Evolutionary conservation across 164 flowering plant genomes (phyloP).

Genomic region (Annona cherimola): DNA sequence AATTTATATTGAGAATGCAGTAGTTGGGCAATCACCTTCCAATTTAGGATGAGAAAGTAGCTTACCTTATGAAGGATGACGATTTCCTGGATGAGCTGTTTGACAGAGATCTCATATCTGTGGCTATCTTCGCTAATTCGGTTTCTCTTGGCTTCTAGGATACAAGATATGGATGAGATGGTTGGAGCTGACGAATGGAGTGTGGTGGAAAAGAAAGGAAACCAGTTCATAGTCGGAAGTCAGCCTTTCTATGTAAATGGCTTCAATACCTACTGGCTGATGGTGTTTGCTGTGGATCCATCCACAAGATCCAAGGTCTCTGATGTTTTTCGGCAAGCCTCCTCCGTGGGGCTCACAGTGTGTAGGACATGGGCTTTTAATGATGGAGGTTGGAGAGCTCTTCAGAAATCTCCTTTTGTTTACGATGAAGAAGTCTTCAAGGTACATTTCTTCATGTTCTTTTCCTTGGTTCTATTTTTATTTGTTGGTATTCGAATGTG

Average conservation of each 20-base stretch:
- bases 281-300: slow-evolving; percentile 81
- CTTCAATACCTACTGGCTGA: slow-evolving; percentile 94
- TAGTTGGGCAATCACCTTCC: too few relatives aligned
- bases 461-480: background rate
- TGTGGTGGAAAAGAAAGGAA: slow-evolving; percentile 76
- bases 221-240: slow-evolving; percentile 56
- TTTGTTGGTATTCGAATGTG: background rate
- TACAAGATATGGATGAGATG: slow-evolving; percentile 1
- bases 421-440: slow-evolving; percentile 88
- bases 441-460: slow-evolving; percentile 29
- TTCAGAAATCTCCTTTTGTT: slow-evolving; percentile 81
- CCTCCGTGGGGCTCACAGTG: slow-evolving; percentile 74
- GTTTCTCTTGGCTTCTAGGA: slow-evolving; percentile 3
- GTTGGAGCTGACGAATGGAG: slow-evolving; percentile 55
- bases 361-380: slow-evolving; percentile 98
- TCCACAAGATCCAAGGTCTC: slow-evolving; percentile 76
- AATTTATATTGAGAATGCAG: too few relatives aligned
- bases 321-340: slow-evolving; percentile 76
- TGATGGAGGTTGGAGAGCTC: slow-evolving; percentile 93
- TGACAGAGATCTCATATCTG: background rate
- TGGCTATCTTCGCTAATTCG: background rate
- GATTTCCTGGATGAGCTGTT: too few relatives aligned
- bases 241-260: slow-evolving; percentile 81
- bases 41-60: too few relatives aligned
- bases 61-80: too few relatives aligned